These are phyloP conservation scores for Oryza glaberrima DNA, from an alignment of 176 grass and related monocot genomes.

Conservation along the genomic window DNA sequence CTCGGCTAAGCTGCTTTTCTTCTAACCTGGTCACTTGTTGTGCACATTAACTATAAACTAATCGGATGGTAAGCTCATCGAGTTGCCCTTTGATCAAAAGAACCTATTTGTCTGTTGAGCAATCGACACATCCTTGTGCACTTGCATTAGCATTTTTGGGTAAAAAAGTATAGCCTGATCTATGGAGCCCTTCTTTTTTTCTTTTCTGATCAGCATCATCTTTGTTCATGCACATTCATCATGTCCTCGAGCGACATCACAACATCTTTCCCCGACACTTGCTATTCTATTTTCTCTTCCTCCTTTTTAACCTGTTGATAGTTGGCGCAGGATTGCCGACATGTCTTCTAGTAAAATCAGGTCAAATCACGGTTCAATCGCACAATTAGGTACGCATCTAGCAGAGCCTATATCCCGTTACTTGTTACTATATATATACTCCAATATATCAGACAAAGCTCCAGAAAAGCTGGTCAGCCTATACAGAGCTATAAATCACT, in stretches of 20 bases:
- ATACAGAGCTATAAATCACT: not conserved
- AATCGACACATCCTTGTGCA: conserved; percentile 59
- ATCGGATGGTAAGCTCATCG: conserved; percentile 13
- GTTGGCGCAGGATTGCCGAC: conserved; percentile 49
- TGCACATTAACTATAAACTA: not conserved
- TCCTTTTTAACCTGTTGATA: conserved; percentile 4
- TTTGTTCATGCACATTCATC: conserved; percentile 45
- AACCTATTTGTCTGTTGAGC: conserved; percentile 46
- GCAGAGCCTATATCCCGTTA: not conserved
- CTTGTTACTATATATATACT: not conserved
- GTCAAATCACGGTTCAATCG: conserved; percentile 39
- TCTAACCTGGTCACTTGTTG: conserved; percentile 19
- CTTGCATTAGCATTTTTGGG: conserved; percentile 42
- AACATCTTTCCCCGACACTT: conserved; percentile 8
- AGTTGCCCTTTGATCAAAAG: conserved; percentile 46
- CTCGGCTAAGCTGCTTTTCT: conserved; percentile 5
- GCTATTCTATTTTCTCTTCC: not conserved
- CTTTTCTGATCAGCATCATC: conserved; percentile 17
- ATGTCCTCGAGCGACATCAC: conserved; percentile 39
- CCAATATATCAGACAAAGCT: not conserved
- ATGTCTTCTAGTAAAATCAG: conserved; percentile 29
- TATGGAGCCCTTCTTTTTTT: conserved; percentile 9
- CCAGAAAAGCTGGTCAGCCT: conserved; percentile 31
- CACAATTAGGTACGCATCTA: not conserved
- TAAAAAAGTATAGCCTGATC: conserved; percentile 32